phyloP scores from a whole-genome alignment of 805 yeast genomes.

The Priceomyces haplophilus region DNA sequence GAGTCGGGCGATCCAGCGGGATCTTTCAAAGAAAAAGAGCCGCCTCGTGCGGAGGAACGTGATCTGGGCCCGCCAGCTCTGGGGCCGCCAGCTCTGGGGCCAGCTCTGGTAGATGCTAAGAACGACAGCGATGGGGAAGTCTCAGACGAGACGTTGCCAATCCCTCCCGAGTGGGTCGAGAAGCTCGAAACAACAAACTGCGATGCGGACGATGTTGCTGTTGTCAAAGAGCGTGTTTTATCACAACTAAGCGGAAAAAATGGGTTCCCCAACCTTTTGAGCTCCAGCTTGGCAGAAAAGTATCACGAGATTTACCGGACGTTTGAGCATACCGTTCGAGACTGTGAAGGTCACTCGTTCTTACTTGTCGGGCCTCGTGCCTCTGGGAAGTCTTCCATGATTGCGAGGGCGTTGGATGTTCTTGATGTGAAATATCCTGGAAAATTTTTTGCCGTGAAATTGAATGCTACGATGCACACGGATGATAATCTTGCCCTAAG shows the following conservation, averaged over 20 bases:
- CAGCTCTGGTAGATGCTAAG: not conserved
- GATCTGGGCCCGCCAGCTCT: no score
- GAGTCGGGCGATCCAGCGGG: no score
- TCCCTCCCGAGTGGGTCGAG: not conserved
- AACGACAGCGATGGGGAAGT: constrained; percentile 2
- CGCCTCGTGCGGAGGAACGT: no score
- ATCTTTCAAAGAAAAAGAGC: no score
- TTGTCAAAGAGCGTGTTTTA: constrained; percentile 15
- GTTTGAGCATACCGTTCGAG: constrained; percentile 60
- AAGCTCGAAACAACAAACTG: not conserved
- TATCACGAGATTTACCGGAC: constrained; percentile 53
- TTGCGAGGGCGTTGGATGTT: constrained; percentile 53
- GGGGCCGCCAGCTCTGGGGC: no score
- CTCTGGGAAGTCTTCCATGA: constrained; percentile 67
- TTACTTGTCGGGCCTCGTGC: constrained; percentile 78
- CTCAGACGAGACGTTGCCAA: constrained; percentile 1
- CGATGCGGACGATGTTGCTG: constrained; percentile 11
- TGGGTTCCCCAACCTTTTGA: constrained; percentile 15
- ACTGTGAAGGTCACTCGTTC: constrained; percentile 77
- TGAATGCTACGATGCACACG: constrained; percentile 69
- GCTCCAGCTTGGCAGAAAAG: constrained; percentile 25
- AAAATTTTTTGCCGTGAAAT: constrained; percentile 57
- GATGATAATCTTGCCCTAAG: constrained; percentile 79
- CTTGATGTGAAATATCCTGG: constrained; percentile 40
- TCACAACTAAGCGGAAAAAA: constrained; percentile 19